Conservation (phyloP, 2,329 filamentous ascomycete genomes). For the Exophiala sp. region DNA sequence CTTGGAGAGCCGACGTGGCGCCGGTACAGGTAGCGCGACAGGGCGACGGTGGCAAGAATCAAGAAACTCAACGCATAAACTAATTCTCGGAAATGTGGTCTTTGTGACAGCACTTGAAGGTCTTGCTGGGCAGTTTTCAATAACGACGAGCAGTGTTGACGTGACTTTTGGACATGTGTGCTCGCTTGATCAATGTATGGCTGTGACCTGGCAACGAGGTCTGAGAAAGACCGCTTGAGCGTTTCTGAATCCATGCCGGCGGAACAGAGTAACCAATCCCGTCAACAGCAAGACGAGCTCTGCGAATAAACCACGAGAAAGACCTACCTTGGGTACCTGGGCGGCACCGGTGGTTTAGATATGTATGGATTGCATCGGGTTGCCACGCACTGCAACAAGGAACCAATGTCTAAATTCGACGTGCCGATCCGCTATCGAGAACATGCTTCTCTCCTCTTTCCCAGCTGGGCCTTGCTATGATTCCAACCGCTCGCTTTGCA, state of each 20-base stretch:
- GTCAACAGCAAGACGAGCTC: neutral
- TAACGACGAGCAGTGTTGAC: constrained; percentile 18
- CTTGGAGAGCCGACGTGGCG: constrained; percentile 1
- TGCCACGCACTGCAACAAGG: neutral
- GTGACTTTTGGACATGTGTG: constrained; percentile 11
- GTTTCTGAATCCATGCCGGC: constrained; percentile 13
- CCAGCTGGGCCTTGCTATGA: neutral
- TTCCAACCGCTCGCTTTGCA: neutral
- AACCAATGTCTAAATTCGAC: constrained; percentile 13
- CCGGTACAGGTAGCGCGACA: constrained; percentile 19
- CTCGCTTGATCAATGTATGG: constrained; percentile 19
- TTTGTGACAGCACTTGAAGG: constrained; percentile 26
- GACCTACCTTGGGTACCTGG: neutral
- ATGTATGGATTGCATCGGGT: constrained; percentile 7
- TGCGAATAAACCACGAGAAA: neutral
- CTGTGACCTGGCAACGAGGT: constrained; percentile 18
- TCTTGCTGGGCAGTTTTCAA: constrained; percentile 14
- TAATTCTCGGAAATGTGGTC: constrained; percentile 27
- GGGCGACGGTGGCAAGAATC: constrained; percentile 22
- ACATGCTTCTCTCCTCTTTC: neutral
- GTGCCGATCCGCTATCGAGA: constrained; percentile 2
- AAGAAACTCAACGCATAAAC: constrained; percentile 33
- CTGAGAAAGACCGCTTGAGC: constrained; percentile 11
- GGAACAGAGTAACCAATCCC: neutral
- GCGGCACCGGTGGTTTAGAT: neutral